Percentiles rank a stretch among this genome's conserved stretches.
phyloP scores from a whole-genome alignment of 2,329 filamentous ascomycete species.

The Aspergillus sp. region DNA sequence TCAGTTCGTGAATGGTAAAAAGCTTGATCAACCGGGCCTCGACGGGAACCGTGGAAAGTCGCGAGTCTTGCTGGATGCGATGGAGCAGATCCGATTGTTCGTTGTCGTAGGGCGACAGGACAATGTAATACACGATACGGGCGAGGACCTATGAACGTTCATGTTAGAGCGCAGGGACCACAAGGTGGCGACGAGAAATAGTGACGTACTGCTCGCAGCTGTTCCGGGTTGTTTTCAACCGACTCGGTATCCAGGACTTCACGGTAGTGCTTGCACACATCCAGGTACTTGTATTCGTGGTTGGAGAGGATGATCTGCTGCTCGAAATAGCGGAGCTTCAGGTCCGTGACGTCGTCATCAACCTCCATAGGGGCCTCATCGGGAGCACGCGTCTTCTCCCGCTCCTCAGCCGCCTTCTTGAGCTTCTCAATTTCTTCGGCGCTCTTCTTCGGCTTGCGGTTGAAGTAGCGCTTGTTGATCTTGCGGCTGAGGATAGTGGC shows the following conservation, averaged over 20 bases:
- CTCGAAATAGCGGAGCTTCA: constrained; percentile 95
- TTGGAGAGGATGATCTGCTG: constrained; percentile 95
- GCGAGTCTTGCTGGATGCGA: constrained; percentile 81
- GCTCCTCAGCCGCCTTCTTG: constrained; percentile 75
- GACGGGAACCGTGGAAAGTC: constrained; percentile 72
- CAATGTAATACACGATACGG: constrained; percentile 95
- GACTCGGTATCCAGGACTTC: constrained; percentile 95
- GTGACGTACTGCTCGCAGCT: constrained; percentile 74
- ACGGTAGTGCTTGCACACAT: constrained; percentile 96
- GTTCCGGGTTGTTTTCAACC: constrained; percentile 82
- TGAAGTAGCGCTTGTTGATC: constrained; percentile 91
- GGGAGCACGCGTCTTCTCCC: constrained; percentile 72
- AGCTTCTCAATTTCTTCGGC: constrained; percentile 88
- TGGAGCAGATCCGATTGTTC: constrained; percentile 97
- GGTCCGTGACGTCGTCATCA: constrained; percentile 87
- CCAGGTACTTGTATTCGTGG: constrained; percentile 95
- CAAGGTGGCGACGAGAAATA: neutral
- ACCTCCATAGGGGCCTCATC: constrained; percentile 74
- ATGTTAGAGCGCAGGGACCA: constrained; percentile 6
- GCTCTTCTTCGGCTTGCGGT: constrained; percentile 87
- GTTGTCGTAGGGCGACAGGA: constrained; percentile 95
- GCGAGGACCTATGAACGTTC: constrained; percentile 70
- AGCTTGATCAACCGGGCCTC: constrained; percentile 87
- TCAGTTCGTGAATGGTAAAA: constrained; percentile 93
- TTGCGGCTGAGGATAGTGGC: constrained; percentile 91